A percentile compares a stretch with the other conserved stretches of the same genome.
phyloP scores from a whole-genome alignment of 2,329 filamentous ascomycete species.

The Acephala macrosclerotiorum region DNA sequence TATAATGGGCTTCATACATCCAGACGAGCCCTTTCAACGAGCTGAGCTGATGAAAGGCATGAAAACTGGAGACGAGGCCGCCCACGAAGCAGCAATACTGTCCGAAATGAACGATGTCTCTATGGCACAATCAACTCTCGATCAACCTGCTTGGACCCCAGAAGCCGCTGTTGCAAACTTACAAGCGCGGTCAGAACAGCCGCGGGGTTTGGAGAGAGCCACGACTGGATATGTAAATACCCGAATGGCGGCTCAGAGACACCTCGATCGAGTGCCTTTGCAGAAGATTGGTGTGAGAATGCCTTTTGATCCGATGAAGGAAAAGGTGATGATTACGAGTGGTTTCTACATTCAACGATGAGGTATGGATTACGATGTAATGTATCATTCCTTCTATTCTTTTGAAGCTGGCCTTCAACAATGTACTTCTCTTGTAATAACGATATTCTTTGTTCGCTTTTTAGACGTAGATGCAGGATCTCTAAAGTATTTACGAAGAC shows the following conservation, averaged over 20 bases:
- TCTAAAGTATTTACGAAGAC: not conserved
- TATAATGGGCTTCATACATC: conserved; percentile 66
- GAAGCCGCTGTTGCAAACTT: conserved; percentile 35
- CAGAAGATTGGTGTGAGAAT: conserved; percentile 66
- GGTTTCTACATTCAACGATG: conserved; percentile 48
- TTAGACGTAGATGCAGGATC: not conserved
- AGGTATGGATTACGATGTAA: conserved; percentile 7
- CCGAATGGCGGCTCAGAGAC: conserved; percentile 58
- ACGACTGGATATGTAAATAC: conserved; percentile 56
- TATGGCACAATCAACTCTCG: conserved; percentile 46
- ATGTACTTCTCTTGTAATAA: not conserved
- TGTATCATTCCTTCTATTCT: not conserved
- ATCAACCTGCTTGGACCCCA: conserved; percentile 48
- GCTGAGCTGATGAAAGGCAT: conserved; percentile 54
- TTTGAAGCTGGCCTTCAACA: not conserved
- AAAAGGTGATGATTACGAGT: conserved; percentile 47
- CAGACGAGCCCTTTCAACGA: conserved; percentile 46
- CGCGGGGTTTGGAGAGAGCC: conserved; percentile 47
- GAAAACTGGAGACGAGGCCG: conserved; percentile 48
- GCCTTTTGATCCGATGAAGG: conserved; percentile 53
- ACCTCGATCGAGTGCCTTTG: conserved; percentile 64
- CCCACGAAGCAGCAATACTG: conserved; percentile 47
- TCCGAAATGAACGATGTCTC: conserved; percentile 49
- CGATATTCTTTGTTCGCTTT: not conserved
- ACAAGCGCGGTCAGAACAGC: conserved; percentile 47